Percentiles rank a stretch among this genome's conserved stretches.
Conservation (phyloP, 768 basidiomycete species). For the Tricholoma sp. region DNA sequence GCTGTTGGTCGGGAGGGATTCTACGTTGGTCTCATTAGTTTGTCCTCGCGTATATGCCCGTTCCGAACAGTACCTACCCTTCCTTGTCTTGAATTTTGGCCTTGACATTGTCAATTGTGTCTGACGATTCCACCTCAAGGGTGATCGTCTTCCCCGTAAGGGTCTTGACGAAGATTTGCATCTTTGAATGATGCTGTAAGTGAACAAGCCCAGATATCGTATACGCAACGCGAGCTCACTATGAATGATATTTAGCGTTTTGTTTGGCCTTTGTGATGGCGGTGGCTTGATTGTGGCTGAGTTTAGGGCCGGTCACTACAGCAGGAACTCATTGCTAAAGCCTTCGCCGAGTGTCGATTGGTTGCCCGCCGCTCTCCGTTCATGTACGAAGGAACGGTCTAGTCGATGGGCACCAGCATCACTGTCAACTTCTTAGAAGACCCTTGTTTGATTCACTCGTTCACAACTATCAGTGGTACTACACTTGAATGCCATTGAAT, state of each 20-base stretch:
- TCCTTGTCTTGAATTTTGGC: conserved; percentile 59
- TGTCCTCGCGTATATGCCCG: neutral
- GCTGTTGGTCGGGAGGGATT: conserved; percentile 93
- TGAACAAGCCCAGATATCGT: conserved; percentile 8
- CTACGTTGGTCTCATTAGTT: conserved; percentile 27
- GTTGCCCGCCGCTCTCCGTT: no score
- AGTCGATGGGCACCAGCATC: no score
- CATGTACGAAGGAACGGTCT: no score
- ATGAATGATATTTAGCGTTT: conserved; percentile 13
- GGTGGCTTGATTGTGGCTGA: conserved; percentile 31
- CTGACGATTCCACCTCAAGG: conserved; percentile 95
- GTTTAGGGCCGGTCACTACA: conserved; percentile 28
- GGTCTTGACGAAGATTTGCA: conserved; percentile 67
- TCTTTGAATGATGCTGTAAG: conserved; percentile 23
- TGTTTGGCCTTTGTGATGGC: conserved; percentile 3
- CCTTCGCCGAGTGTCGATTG: no score
- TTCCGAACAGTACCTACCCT: conserved; percentile 31
- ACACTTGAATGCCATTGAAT: no score
- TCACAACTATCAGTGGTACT: no score
- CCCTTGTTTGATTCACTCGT: no score
- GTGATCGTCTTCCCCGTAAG: conserved; percentile 97
- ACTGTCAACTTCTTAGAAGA: no score
- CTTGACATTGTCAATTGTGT: conserved; percentile 97
- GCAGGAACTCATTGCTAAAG: no score
- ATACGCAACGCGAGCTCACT: conserved; percentile 23